phyloP scores from a whole-genome alignment of 1,139 yeast genomes.

The Torulaspora pretoriensis region DNA sequence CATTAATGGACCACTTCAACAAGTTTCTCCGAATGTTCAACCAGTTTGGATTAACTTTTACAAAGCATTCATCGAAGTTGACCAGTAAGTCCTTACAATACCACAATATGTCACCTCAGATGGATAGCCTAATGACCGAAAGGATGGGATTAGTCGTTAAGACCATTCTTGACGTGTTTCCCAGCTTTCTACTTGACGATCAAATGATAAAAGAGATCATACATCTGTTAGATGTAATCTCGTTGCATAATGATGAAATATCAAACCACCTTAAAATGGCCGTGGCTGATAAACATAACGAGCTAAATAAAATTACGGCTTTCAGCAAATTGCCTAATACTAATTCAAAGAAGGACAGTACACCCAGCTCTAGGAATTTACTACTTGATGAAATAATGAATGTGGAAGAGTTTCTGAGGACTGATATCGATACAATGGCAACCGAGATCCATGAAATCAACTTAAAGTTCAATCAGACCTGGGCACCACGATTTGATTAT shows the following conservation, averaged over 20 bases:
- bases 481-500: slow-evolving; percentile 73
- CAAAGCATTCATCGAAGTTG: slow-evolving; percentile 28
- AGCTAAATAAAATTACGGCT: slow-evolving; percentile 39
- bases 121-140: slow-evolving; percentile 40
- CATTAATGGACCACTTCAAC: slow-evolving; percentile 60
- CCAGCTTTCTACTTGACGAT: slow-evolving; percentile 53
- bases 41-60: slow-evolving; percentile 41
- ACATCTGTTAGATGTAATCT: slow-evolving; percentile 44
- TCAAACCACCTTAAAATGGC: slow-evolving; percentile 43
- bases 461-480: slow-evolving; percentile 50
- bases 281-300: slow-evolving; percentile 42
- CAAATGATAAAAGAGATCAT: slow-evolving; percentile 44
- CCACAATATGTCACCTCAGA: slow-evolving; percentile 32
- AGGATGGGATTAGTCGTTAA: slow-evolving; percentile 46
- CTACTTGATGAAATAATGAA: slow-evolving; percentile 25
- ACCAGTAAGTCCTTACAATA: slow-evolving; percentile 21
- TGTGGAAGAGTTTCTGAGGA: slow-evolving; percentile 42
- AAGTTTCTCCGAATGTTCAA: slow-evolving; percentile 47
- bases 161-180: slow-evolving; percentile 45
- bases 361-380: slow-evolving; percentile 6
- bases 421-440: slow-evolving; percentile 50
- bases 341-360: slow-evolving; percentile 8
- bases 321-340: slow-evolving; percentile 19
- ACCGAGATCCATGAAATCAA: slow-evolving; percentile 56
- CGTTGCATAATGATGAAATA: slow-evolving; percentile 45